Evolutionary conservation across 108 stramenopile genomes (phyloP), one percentile per base, ranked within the genome.

Genomic region (Fistulifera solaris): DNA sequence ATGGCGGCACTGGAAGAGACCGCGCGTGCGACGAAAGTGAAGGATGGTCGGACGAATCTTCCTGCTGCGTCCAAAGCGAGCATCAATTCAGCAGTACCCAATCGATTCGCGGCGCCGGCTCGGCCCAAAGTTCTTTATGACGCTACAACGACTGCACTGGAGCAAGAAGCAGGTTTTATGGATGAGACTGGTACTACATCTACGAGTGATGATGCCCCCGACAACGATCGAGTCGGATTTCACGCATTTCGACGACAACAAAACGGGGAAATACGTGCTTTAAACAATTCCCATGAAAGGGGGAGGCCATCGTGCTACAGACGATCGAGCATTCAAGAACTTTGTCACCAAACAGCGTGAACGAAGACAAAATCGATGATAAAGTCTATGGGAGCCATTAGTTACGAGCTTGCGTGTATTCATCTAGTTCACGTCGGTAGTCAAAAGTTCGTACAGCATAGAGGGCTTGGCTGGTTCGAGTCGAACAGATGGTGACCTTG

Each of bases 201-300:
- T 16, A 54, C 28, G 28, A 39, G 40, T 16, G 17, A 35, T 8
- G 31, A 35, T 8, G 8, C 8, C 3, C 31, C 19, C 3, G 56
- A 57, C 22, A n/a, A 6, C 16, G 41, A n/a, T 4, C 23, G 56
- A 57, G 21, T 57, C 1, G 56, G 56, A 10, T 57, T 57, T 27
- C 40, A 57, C 8, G 56, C 56, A 43, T 40, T 44, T 21, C 21
- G 26, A 21, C 23, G 42, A 4, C 25, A 23, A 43, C 40, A 57
- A 5, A 12, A 7, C 12, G 40, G 56, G 7, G 16, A 11, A 1
- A 15, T 19, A 43, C 11, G 35, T 35, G 3, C 31, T 35, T 35
- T 8, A 8, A 35, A 35, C 31, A 35, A 8, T 35, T 35, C 31
- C 6, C 3, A 35, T 35, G 31, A 38, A 2, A 31, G 18, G 27